These are phyloP conservation scores for Hyaloperonospora brassicae DNA, from an alignment of 352 stramenopile species.

Conservation along the genomic window DNA sequence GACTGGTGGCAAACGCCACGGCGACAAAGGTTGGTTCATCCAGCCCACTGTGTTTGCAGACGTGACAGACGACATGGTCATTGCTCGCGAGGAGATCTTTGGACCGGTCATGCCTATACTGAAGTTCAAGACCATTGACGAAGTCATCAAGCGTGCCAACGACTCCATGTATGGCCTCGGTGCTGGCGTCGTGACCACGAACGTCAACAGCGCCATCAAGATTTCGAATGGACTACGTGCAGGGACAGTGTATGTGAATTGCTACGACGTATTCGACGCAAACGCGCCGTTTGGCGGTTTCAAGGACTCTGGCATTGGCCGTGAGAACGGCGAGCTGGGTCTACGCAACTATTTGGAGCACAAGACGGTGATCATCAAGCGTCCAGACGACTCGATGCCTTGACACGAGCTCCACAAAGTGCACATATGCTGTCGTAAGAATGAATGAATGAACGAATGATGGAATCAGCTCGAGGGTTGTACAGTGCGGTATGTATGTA, in stretches of 20 bases:
- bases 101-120: slow-evolving; percentile 86
- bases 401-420: too few species aligned
- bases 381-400: slow-evolving; percentile 35
- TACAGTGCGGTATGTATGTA: too few species aligned
- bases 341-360: slow-evolving; percentile 76
- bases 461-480: too few species aligned
- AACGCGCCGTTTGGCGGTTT: slow-evolving; percentile 84
- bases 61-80: slow-evolving; percentile 77
- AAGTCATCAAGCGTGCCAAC: slow-evolving; percentile 85
- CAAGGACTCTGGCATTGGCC: slow-evolving; percentile 81
- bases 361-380: slow-evolving; percentile 71
- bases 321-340: slow-evolving; percentile 68
- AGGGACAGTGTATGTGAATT: slow-evolving; percentile 94
- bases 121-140: slow-evolving; percentile 85
- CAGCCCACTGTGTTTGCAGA: slow-evolving; percentile 88
- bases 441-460: too few species aligned
- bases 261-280: slow-evolving; percentile 85
- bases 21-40: slow-evolving; percentile 84
- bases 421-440: too few species aligned
- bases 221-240: slow-evolving; percentile 83
- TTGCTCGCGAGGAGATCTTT: slow-evolving; percentile 90
- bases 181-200: slow-evolving; percentile 84
- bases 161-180: slow-evolving; percentile 82
- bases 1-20: slow-evolving; percentile 65
- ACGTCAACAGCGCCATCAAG: slow-evolving; percentile 78